A percentile compares a stretch with the other conserved stretches of the same genome.
These are phyloP conservation scores for Zopfia rhizophila DNA, from an alignment of 2,329 filamentous ascomycete species.

Conservation along the genomic window DNA sequence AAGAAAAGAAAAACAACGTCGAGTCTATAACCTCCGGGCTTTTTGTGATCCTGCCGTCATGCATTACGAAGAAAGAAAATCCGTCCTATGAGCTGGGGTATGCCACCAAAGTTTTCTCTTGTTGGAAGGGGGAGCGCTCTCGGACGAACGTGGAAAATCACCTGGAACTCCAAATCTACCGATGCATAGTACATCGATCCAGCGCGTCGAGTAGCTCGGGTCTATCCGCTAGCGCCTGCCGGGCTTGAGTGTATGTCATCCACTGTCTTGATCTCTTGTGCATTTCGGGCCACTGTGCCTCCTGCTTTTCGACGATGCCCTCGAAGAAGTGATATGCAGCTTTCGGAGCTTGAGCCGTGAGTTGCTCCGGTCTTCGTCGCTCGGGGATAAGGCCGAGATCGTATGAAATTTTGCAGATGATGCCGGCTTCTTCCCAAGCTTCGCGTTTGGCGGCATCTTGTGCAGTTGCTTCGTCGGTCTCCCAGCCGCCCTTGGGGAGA, in stretches of 20 bases:
- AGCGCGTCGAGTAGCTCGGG: constrained; percentile 92
- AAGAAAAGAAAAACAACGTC: constrained; percentile 19
- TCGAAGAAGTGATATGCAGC: constrained; percentile 85
- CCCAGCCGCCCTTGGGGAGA: constrained; percentile 97
- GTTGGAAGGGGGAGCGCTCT: constrained; percentile 1
- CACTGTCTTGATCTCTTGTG: constrained; percentile 91
- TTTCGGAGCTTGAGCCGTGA: constrained; percentile 73
- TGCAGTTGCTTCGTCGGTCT: constrained; percentile 88
- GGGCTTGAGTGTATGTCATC: constrained; percentile 88
- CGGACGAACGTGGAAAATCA: constrained; percentile 16
- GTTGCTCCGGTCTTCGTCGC: constrained; percentile 68
- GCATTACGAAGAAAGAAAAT: constrained; percentile 38
- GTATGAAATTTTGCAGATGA: constrained; percentile 83
- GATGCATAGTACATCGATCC: constrained; percentile 73
- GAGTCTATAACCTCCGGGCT: constrained; percentile 39
- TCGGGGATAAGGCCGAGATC: constrained; percentile 90
- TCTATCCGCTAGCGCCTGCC: constrained; percentile 76
- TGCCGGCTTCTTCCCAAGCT: constrained; percentile 98
- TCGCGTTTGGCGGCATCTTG: constrained; percentile 86
- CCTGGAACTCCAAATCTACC: constrained; percentile 32
- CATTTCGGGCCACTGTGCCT: constrained; percentile 90
- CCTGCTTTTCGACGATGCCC: constrained; percentile 86
- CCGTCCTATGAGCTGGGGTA: constrained; percentile 20
- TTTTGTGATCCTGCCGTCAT: constrained; percentile 42
- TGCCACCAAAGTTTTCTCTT: constrained; percentile 11